phyloP scores from a whole-genome alignment of 2,329 filamentous ascomycete species.

The Fusarium nygamai region DNA sequence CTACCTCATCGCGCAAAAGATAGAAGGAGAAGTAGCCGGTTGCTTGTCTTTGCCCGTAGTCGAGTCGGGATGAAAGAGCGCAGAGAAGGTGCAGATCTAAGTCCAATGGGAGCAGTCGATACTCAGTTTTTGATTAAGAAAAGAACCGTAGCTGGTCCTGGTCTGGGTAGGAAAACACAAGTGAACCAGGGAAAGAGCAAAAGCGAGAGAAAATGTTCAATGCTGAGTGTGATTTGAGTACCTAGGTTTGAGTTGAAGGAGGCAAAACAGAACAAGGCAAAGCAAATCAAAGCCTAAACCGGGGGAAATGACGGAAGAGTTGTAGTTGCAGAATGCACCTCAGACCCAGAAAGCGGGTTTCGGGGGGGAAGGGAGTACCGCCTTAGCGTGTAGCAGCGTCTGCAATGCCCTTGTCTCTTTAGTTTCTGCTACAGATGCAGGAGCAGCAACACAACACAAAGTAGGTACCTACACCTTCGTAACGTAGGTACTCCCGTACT shows the following conservation, averaged over 20 bases:
- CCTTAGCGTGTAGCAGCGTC: conserved; percentile 32
- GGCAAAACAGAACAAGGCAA: conserved; percentile 21
- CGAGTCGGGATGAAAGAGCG: conserved; percentile 9
- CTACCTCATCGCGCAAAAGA: conserved; percentile 28
- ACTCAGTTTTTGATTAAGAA: not conserved
- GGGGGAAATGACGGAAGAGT: conserved; percentile 32
- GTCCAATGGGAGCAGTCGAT: not conserved
- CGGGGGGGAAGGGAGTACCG: conserved; percentile 15
- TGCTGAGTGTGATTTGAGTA: not conserved
- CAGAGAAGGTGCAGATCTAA: not conserved
- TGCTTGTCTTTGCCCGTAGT: conserved; percentile 7
- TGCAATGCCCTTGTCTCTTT: conserved; percentile 21
- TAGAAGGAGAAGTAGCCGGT: conserved; percentile 4
- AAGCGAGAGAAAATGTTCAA: not conserved
- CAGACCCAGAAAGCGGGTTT: conserved; percentile 38
- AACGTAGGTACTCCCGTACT: not conserved
- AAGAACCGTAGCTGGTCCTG: conserved; percentile 4
- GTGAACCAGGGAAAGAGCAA: conserved; percentile 6
- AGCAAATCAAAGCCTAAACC: conserved; percentile 18
- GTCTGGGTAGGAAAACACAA: conserved; percentile 1
- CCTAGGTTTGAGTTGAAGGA: conserved; percentile 23
- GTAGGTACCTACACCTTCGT: not conserved
- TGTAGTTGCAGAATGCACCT: conserved; percentile 25
- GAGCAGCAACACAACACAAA: conserved; percentile 1
- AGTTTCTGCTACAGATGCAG: not conserved